A percentile compares a stretch with the other conserved stretches of the same genome.
phyloP scores from a whole-genome alignment of 2,329 filamentous ascomycete species.

The Aspergillus thermomutatus region DNA sequence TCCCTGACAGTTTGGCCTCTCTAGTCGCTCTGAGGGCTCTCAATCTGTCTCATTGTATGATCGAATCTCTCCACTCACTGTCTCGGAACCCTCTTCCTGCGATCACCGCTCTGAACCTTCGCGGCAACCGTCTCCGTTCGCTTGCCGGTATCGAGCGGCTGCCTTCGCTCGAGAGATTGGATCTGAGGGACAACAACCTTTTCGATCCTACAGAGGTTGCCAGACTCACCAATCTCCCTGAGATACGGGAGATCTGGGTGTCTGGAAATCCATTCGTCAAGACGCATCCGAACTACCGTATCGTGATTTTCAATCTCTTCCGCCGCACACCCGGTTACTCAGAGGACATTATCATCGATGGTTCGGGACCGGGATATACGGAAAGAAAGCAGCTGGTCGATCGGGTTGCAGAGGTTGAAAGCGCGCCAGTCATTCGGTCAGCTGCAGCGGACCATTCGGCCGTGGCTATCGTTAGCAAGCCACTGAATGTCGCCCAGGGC shows the following conservation, averaged over 20 bases:
- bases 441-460: conserved; percentile 60
- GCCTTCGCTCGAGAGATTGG: conserved; percentile 81
- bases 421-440: conserved; percentile 74
- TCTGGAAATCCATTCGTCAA: conserved; percentile 88
- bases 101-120: conserved; percentile 87
- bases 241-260: conserved; percentile 90
- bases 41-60: conserved; percentile 97
- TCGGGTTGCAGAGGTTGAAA: conserved; percentile 70
- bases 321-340: conserved; percentile 83
- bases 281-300: conserved; percentile 78
- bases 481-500: conserved; percentile 37
- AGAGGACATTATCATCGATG: conserved; percentile 87
- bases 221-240: conserved; percentile 82
- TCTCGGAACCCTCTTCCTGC: conserved; percentile 80
- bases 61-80: conserved; percentile 85
- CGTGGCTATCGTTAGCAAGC: conserved; percentile 60
- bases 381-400: conserved; percentile 84
- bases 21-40: conserved; percentile 85
- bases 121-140: conserved; percentile 81
- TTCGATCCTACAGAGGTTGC: conserved; percentile 90
- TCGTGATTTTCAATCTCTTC: conserved; percentile 95
- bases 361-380: conserved; percentile 73
- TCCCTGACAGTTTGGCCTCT: conserved; percentile 84
- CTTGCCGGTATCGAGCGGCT: conserved; percentile 87
- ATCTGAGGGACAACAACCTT: conserved; percentile 85